Conservation (phyloP, 2,329 filamentous ascomycete species). For the Bipolaris oryzae region DNA sequence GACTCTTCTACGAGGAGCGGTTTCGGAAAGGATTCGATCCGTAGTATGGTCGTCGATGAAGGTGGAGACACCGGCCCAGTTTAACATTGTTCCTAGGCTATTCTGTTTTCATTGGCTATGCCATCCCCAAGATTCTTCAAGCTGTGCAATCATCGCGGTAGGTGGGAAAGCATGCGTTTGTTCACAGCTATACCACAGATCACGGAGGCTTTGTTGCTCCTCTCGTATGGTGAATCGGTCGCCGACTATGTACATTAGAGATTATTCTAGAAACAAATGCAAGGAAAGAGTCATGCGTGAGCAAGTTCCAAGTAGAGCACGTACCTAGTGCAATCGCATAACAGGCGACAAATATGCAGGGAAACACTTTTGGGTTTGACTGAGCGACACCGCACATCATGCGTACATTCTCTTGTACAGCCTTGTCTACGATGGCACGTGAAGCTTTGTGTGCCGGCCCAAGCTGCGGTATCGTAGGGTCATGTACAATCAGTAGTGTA, state of each 20-base stretch:
- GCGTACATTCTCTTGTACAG: constrained; percentile 44
- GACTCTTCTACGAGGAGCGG: neutral
- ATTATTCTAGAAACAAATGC: neutral
- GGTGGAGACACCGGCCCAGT: neutral
- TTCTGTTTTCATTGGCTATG: constrained; percentile 9
- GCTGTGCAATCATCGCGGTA: constrained; percentile 38
- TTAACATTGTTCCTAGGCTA: neutral
- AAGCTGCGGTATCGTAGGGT: constrained; percentile 46
- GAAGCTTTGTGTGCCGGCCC: constrained; percentile 43
- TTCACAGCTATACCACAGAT: constrained; percentile 42
- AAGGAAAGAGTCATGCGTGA: neutral
- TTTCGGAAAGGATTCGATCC: too few relatives aligned
- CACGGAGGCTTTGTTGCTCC: constrained; percentile 40
- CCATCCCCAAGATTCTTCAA: constrained; percentile 48
- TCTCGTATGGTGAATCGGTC: constrained; percentile 41
- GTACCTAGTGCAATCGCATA: constrained; percentile 45
- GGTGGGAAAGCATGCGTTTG: constrained; percentile 44
- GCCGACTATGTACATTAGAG: constrained; percentile 32
- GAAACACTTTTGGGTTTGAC: constrained; percentile 43
- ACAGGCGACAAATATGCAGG: constrained; percentile 46
- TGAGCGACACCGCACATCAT: constrained; percentile 44
- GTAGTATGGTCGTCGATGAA: neutral
- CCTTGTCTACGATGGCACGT: constrained; percentile 38
- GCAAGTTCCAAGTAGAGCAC: neutral
- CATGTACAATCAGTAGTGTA: constrained; percentile 44